A percentile compares a stretch with the other conserved stretches of the same genome.
phyloP scores from a whole-genome alignment of 2,329 filamentous ascomycete species.

The Cladosporium cucumerinum region DNA sequence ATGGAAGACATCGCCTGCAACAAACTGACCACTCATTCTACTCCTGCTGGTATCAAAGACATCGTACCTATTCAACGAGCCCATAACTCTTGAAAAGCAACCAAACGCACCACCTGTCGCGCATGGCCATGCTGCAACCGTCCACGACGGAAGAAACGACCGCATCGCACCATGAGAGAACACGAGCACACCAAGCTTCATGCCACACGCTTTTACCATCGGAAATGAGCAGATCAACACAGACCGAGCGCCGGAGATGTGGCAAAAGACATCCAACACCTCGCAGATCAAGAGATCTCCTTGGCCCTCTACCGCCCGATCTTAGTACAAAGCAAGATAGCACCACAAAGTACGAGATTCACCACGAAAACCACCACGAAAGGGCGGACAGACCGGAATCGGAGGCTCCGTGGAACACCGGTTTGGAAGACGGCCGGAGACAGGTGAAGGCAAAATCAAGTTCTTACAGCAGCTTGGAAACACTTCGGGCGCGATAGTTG shows the following conservation, averaged over 20 bases:
- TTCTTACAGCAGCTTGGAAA: neutral
- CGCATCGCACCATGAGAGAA: neutral
- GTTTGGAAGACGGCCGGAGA: neutral
- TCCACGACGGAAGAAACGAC: neutral
- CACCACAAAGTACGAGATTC: neutral
- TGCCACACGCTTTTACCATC: neutral
- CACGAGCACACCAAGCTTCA: neutral
- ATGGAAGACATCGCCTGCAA: neutral
- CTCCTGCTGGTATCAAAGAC: neutral
- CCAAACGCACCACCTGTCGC: neutral
- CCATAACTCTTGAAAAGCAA: neutral
- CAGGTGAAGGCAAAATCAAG: neutral
- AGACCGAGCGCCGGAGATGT: neutral
- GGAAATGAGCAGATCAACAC: neutral
- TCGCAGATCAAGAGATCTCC: neutral
- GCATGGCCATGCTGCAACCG: neutral
- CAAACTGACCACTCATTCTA: neutral
- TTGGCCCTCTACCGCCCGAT: neutral
- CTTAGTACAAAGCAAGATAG: neutral
- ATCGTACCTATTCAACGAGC: neutral
- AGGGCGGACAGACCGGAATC: too few relatives aligned
- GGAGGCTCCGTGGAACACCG: neutral
- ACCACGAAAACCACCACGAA: neutral
- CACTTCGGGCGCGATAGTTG: neutral
- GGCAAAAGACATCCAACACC: neutral